Percentiles rank a stretch among this genome's conserved stretches.
These are phyloP conservation scores for Apophysomyces sp. DNA, from an alignment of 371 early-diverging fungal species.

Conservation along the genomic window DNA sequence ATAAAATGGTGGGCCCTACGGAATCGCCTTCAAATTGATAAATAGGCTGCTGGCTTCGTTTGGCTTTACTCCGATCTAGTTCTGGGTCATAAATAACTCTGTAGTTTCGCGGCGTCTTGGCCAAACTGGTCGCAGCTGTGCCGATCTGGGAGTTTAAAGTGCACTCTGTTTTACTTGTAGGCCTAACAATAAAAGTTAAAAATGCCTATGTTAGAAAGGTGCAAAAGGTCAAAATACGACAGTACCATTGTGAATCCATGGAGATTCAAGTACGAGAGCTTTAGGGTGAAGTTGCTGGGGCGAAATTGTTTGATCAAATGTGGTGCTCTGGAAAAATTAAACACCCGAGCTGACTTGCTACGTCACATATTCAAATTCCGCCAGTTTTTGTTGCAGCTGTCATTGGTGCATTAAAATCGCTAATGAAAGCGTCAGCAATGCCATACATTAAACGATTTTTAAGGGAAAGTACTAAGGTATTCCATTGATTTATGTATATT, in stretches of 20 bases:
- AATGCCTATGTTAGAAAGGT: not conserved
- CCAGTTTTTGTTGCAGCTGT: no score
- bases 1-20: constrained; percentile 12
- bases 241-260: not conserved
- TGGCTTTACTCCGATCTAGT: constrained; percentile 31
- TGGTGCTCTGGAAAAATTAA: no score
- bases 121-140: constrained; percentile 3
- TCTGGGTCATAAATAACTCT: constrained; percentile 48
- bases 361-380: no score
- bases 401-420: no score
- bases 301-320: not conserved
- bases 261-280: constrained; percentile 1
- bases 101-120: constrained; percentile 39
- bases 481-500: no score
- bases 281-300: not conserved
- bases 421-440: no score
- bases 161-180: constrained; percentile 3
- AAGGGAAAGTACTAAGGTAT: no score
- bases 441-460: no score
- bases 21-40: constrained; percentile 32
- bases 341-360: no score
- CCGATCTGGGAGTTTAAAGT: not conserved
- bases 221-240: not conserved
- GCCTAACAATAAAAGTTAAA: not conserved
- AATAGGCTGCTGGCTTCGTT: constrained; percentile 22